Conservation (phyloP, 768 basidiomycete genomes). For the Leccinellum albellum region DNA sequence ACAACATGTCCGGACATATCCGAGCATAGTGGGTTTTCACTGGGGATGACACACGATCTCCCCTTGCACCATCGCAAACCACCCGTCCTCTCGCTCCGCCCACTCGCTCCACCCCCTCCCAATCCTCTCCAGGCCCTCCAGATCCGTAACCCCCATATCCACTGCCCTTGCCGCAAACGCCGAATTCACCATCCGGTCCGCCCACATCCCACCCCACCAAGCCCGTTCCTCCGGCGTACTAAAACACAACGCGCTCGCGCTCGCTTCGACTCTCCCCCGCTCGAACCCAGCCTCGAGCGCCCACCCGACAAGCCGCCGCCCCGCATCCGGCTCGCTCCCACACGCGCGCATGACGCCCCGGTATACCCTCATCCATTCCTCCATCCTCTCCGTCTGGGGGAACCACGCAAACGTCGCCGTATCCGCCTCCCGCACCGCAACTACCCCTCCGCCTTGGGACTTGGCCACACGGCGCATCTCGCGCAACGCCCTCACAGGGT, state of each 20-base stretch:
- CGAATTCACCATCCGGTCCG: constrained; percentile 35
- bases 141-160: constrained; percentile 21
- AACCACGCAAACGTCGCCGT: constrained; percentile 32
- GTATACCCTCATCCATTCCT: constrained; percentile 21
- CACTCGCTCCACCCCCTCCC: constrained; percentile 28
- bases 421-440: constrained; percentile 44
- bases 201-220: constrained; percentile 40
- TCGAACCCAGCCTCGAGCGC: constrained; percentile 36
- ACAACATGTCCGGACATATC: too few species aligned
- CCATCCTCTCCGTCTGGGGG: constrained; percentile 33
- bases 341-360: constrained; percentile 24
- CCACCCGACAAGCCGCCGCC: constrained; percentile 36
- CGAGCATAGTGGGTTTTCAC: too few species aligned
- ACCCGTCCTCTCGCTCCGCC: constrained; percentile 32
- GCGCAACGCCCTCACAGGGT: constrained; percentile 37
- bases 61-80: constrained; percentile 32
- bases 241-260: constrained; percentile 36
- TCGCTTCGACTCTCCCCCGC: constrained; percentile 24
- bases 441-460: constrained; percentile 36
- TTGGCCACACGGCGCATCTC: constrained; percentile 50
- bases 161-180: constrained; percentile 32
- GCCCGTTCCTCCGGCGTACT: constrained; percentile 33
- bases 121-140: constrained; percentile 23
- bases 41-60: constrained; percentile 28
- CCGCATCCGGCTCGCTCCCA: constrained; percentile 39